Evolutionary conservation across 2,329 filamentous ascomycete genomes (phyloP).

Genomic region (Blastomyces silverae): DNA sequence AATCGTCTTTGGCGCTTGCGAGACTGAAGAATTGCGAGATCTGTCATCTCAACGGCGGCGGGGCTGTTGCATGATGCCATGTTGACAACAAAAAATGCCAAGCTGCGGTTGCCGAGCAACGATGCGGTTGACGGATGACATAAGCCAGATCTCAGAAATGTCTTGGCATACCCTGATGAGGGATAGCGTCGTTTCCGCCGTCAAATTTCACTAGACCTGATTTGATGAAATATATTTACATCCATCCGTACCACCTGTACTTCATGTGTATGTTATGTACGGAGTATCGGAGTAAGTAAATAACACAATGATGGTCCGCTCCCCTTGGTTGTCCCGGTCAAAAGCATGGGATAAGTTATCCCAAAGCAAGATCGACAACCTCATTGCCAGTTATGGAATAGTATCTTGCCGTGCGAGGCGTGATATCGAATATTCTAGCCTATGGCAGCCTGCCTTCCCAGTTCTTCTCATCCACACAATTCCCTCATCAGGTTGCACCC

Average conservation of each 20-base stretch:
- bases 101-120: constrained; percentile 6
- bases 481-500: neutral
- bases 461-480: neutral
- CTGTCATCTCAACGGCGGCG: neutral
- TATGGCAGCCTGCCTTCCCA: neutral
- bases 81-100: neutral
- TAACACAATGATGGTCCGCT: too few relatives aligned
- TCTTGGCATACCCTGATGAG: neutral
- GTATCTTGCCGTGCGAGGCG: neutral
- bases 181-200: neutral
- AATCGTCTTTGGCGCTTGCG: neutral
- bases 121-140: neutral
- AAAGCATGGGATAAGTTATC: too few relatives aligned
- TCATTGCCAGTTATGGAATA: neutral
- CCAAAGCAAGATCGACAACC: neutral
- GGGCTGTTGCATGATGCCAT: neutral
- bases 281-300: too few relatives aligned
- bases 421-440: neutral
- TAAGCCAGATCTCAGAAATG: neutral
- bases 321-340: too few relatives aligned
- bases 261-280: too few relatives aligned
- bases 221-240: too few relatives aligned
- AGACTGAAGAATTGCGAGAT: neutral
- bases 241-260: too few relatives aligned
- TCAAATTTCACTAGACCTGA: too few relatives aligned